Base-by-base conservation (phyloP, 2,329 filamentous ascomycete genomes). In the Microascus cirrosus region DNA sequence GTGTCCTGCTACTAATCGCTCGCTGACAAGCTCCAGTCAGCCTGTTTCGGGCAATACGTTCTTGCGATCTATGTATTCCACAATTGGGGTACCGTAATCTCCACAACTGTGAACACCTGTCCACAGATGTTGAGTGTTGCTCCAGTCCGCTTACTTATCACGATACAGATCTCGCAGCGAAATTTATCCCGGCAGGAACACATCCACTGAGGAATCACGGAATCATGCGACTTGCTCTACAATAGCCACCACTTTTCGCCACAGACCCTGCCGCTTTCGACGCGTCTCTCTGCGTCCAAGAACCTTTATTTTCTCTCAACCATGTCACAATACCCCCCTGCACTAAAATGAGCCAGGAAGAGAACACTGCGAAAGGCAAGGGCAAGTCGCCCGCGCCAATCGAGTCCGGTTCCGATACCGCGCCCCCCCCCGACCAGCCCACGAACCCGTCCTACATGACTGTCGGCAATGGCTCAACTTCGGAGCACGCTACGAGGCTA, bases 391-490 rank as follows among this genome's bases (percentile, higher is more conserved):
- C 70, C 59, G 66, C 69, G 50, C 58, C 67, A 58, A 62, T 67
- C 57, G 61, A 66, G 48, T 59, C 62, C 56, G 61, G 35, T 22
- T 34, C 63, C 58, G 63, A 59, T 58, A 66, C 61, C 58, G 61
- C 62, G 66, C 67, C 32, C 63, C 67, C 32, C 63, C 67, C 50
- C 63, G 56, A 62, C 64, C 61, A 68, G 58, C 63, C 67, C 55
- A 67, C 64, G 59, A 54, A 66, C 61, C 87, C 87, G 55, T 79
- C 84, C 60, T 96, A 92, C 72, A 89, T 95, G 86, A 95, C 90
- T 5, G 89, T 96, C 55, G 93, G 93, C 59, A 84, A 80, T 63
- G 92, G 92, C 57, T 85, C 86, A 58, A 85, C 87, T 24, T 92
- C 92, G 22, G 85, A 90, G 67, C 89, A 90, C 69, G 92, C 90